These are phyloP conservation scores for Aspergillus fischeri DNA, from an alignment of 2,329 filamentous ascomycete species.

Conservation along the genomic window DNA sequence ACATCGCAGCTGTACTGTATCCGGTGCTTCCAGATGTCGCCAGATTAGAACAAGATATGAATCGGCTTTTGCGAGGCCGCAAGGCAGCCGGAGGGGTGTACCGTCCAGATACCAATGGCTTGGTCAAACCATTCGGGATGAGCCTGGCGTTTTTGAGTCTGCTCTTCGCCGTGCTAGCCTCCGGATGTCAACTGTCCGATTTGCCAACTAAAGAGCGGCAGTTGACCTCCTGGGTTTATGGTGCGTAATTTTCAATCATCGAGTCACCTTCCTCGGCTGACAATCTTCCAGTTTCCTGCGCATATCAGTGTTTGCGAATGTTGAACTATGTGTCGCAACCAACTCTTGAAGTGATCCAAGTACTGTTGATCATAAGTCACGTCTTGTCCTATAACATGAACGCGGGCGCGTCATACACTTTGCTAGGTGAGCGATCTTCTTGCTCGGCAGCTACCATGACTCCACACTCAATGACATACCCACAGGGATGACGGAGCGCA, in stretches of 20 bases:
- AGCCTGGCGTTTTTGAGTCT: conserved; percentile 56
- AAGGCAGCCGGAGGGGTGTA: conserved; percentile 39
- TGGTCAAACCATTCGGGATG: conserved; percentile 55
- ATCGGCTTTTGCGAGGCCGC: conserved; percentile 49
- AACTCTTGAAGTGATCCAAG: conserved; percentile 58
- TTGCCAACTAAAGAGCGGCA: conserved; percentile 55
- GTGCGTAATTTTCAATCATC: conserved; percentile 33
- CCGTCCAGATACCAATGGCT: conserved; percentile 43
- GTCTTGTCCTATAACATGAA: conserved; percentile 63
- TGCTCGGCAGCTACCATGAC: neutral
- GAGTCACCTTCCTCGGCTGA: conserved; percentile 18
- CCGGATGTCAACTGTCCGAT: conserved; percentile 57
- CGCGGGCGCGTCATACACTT: conserved; percentile 59
- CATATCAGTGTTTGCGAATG: conserved; percentile 61
- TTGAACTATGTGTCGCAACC: conserved; percentile 61
- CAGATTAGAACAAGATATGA: conserved; percentile 48
- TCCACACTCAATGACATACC: conserved; percentile 1
- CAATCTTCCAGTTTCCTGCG: conserved; percentile 52
- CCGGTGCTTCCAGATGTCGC: conserved; percentile 53
- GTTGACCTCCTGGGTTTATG: conserved; percentile 60
- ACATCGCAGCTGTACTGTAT: conserved; percentile 55
- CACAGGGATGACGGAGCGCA: conserved; percentile 35
- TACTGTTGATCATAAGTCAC: conserved; percentile 59
- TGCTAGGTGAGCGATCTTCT: conserved; percentile 45
- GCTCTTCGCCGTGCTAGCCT: conserved; percentile 59